A percentile compares a stretch with the other conserved stretches of the same genome.
Conservation (phyloP, 2,329 filamentous ascomycete species). For the Huntiella omanensis region DNA sequence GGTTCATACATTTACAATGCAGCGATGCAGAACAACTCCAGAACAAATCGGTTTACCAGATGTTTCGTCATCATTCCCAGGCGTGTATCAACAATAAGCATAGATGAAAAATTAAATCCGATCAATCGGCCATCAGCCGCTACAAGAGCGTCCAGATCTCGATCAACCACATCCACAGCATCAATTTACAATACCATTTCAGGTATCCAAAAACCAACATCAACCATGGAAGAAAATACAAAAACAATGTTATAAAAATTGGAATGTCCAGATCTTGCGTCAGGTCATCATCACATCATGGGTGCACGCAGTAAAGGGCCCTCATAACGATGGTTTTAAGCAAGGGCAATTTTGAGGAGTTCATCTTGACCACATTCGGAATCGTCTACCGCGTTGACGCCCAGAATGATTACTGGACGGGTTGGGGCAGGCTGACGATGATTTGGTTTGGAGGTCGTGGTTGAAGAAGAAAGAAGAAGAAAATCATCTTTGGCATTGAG, state of each 20-base stretch:
- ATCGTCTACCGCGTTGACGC: conserved; percentile 27
- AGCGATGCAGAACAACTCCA: conserved; percentile 2
- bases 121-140: conserved; percentile 1
- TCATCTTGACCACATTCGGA: conserved; percentile 36
- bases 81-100: background rate
- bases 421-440: conserved; percentile 19
- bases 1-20: background rate
- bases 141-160: background rate
- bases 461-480: conserved; percentile 18
- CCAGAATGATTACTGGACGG: conserved; percentile 12
- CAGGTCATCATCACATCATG: conserved; percentile 53
- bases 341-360: conserved; percentile 32
- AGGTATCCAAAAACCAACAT: background rate
- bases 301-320: conserved; percentile 31
- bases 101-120: background rate
- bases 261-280: conserved; percentile 38
- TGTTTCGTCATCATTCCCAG: conserved; percentile 10
- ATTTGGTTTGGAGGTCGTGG: conserved; percentile 28
- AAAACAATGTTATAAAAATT: background rate
- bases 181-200: background rate
- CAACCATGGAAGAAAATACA: background rate
- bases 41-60: conserved; percentile 12
- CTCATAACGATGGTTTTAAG: conserved; percentile 53
- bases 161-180: background rate
- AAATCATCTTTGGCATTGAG: conserved; percentile 7